Base-by-base conservation (phyloP, 495 filamentous ascomycete genomes). In the Cercophora scortea region DNA sequence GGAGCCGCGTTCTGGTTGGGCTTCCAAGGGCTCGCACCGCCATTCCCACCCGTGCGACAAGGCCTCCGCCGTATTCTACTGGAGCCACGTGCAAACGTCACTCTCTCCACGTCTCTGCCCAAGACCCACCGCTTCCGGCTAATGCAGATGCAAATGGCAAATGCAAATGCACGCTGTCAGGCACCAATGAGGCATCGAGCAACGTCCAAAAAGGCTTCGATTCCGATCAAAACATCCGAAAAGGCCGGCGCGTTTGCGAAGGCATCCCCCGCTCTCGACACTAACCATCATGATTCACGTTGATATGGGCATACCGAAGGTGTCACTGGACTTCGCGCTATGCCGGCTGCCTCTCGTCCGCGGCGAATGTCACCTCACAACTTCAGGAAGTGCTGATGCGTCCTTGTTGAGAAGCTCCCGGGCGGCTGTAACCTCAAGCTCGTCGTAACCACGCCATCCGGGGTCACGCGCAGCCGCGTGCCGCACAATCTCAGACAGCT, bases 381-480 rank as follows among this genome's bases (percentile, higher is more conserved):
- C 56, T 38, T 38, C 51, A 36, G 56, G 40, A 13, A 53, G 50
- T 40, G 66, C 59, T 35, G 56, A 52, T 36, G 65, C 57, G 38
- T 65, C 61, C 45, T 63, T 55, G 38, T 85, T 78, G 33, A 96
- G 70, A 54, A 95, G 67, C 55, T 83, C 83, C 61, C 81, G 81
- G 47, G 89, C 89, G 9, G 89, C 89, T 63, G 83, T 80, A 33
- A 96, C 62, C 64, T 96, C 90, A 9, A 79, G 79, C 58, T 80
- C 73, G 45, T 83, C 81, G 64, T 87, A 90, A 35, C 86, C 87
- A 64, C 75, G 70, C 84, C 86, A 88, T 4, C 81, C 84, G 54
- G 72, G 75, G 52, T 86, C 83, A 39, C 75, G 73, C 38, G 76
- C 70, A 8, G 73, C 73, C 46, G 74, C 76, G 44, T 79, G 74